A percentile compares a stretch with the other conserved stretches of the same genome.
These are phyloP conservation scores for Citrullus amarus DNA, from an alignment of 306 rosid genomes.

Conservation along the genomic window DNA sequence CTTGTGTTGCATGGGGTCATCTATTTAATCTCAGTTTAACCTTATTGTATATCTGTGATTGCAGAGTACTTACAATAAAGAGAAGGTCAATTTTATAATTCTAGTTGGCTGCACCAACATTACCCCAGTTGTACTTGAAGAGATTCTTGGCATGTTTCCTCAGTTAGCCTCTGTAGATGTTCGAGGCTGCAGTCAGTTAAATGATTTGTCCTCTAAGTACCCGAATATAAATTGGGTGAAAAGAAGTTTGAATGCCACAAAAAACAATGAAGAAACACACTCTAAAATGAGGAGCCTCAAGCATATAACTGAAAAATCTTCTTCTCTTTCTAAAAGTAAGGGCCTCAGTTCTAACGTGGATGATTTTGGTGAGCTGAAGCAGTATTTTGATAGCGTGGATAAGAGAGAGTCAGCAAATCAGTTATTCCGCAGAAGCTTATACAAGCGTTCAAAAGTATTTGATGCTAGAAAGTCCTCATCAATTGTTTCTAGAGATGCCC, in stretches of 20 bases:
- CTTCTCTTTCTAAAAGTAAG: constrained; percentile 44
- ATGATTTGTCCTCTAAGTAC: constrained; percentile 52
- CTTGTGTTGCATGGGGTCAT: constrained; percentile 3
- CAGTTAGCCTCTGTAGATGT: constrained; percentile 59
- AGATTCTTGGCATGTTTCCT: constrained; percentile 60
- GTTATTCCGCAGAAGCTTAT: constrained; percentile 68
- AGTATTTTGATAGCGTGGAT: constrained; percentile 85
- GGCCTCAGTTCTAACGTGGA: constrained; percentile 37
- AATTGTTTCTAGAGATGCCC: constrained; percentile 97
- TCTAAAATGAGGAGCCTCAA: constrained; percentile 59
- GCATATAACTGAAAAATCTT: constrained; percentile 47
- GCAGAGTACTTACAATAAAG: constrained; percentile 64
- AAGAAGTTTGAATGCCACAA: constrained; percentile 31
- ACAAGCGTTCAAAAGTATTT: constrained; percentile 86
- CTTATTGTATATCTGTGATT: constrained; percentile 24
- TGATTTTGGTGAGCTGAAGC: constrained; percentile 88
- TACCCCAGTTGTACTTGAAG: constrained; percentile 61
- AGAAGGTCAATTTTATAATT: constrained; percentile 62
- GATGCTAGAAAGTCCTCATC: constrained; percentile 97
- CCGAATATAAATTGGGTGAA: constrained; percentile 69
- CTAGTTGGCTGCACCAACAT: constrained; percentile 67
- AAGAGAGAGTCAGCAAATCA: constrained; percentile 86
- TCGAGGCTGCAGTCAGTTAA: constrained; percentile 83
- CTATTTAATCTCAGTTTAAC: constrained; percentile 15
- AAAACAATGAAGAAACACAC: constrained; percentile 48